Percentiles rank a stretch among this genome's conserved stretches.
phyloP scores from a whole-genome alignment of 352 stramenopile genomes.

The Phytophthora idaei region DNA sequence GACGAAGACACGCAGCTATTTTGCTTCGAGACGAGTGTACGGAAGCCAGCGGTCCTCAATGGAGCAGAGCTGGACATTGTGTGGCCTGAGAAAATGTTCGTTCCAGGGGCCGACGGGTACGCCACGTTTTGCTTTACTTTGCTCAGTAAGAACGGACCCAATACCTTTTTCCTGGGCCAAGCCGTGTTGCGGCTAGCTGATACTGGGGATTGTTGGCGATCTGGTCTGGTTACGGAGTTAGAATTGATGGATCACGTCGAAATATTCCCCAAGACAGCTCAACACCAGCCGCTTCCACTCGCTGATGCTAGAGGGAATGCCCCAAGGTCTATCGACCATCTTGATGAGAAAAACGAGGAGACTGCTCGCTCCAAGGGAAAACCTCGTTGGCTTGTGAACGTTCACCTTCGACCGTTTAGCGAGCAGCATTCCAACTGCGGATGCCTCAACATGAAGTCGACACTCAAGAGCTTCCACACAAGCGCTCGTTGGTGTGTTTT shows the following conservation, averaged over 20 bases:
- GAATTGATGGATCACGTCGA: conserved; percentile 50
- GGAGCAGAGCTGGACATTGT: conserved; percentile 40
- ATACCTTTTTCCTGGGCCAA: conserved; percentile 79
- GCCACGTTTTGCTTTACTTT: conserved; percentile 74
- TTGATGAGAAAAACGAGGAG: conserved; percentile 1
- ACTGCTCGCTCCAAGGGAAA: conserved; percentile 13
- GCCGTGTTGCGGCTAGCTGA: conserved; percentile 55
- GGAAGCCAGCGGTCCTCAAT: conserved; percentile 29
- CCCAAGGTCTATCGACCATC: conserved; percentile 16
- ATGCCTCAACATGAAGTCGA: conserved; percentile 71
- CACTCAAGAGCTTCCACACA: conserved; percentile 64
- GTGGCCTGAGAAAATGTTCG: conserved; percentile 69
- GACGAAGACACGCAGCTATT: conserved; percentile 73
- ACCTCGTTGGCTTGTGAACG: conserved; percentile 39
- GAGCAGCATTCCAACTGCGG: conserved; percentile 64
- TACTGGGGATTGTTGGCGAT: conserved; percentile 49
- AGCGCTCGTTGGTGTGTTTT: conserved; percentile 78
- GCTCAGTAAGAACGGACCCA: conserved; percentile 77
- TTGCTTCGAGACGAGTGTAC: conserved; percentile 69
- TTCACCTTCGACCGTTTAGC: conserved; percentile 53
- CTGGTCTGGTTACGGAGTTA: conserved; percentile 47
- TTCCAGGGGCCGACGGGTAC: conserved; percentile 71
- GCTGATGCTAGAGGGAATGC: conserved; percentile 32
- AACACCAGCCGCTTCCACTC: conserved; percentile 53
- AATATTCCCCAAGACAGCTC: conserved; percentile 65